phyloP scores from a whole-genome alignment of 257 asterid genomes.

The Datura wrightii region DNA sequence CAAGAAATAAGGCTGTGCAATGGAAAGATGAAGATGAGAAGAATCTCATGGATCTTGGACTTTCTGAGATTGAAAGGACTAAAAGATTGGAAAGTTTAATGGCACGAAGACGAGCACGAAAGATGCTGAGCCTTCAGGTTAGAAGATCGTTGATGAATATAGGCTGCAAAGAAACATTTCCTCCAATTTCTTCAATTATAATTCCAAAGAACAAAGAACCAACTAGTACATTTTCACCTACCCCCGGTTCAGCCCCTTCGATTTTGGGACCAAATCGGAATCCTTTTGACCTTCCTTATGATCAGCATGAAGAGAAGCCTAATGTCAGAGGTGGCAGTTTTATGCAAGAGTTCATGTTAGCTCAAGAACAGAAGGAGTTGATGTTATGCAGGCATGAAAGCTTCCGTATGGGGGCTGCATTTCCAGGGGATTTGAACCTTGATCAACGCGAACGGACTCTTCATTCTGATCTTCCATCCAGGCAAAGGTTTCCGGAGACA shows the following conservation, averaged over 20 bases:
- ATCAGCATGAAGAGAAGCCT: slow-evolving; percentile 87
- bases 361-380: slow-evolving; percentile 49
- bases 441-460: slow-evolving; percentile 35
- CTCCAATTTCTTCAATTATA: slow-evolving; percentile 48
- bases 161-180: slow-evolving; percentile 41
- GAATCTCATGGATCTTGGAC: slow-evolving; percentile 61
- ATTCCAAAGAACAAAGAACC: slow-evolving; percentile 50
- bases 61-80: slow-evolving; percentile 72
- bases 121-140: slow-evolving; percentile 53
- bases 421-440: slow-evolving; percentile 36
- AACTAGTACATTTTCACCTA: slow-evolving; percentile 47
- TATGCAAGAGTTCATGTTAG: slow-evolving; percentile 61
- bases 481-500: slow-evolving; percentile 32
- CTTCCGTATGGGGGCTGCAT: slow-evolving; percentile 52
- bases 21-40: slow-evolving; percentile 55
- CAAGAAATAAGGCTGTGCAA: slow-evolving; percentile 42
- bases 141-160: slow-evolving; percentile 54
- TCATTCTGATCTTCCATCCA: slow-evolving; percentile 34
- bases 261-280: slow-evolving; percentile 65
- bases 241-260: slow-evolving; percentile 91
- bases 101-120: slow-evolving; percentile 78
- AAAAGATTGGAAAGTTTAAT: slow-evolving; percentile 87
- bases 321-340: slow-evolving; percentile 83
- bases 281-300: slow-evolving; percentile 94
- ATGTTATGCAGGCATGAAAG: slow-evolving; percentile 71